These are phyloP conservation scores for Epichloe scottii DNA, from an alignment of 2,329 filamentous ascomycete species.

Conservation along the genomic window DNA sequence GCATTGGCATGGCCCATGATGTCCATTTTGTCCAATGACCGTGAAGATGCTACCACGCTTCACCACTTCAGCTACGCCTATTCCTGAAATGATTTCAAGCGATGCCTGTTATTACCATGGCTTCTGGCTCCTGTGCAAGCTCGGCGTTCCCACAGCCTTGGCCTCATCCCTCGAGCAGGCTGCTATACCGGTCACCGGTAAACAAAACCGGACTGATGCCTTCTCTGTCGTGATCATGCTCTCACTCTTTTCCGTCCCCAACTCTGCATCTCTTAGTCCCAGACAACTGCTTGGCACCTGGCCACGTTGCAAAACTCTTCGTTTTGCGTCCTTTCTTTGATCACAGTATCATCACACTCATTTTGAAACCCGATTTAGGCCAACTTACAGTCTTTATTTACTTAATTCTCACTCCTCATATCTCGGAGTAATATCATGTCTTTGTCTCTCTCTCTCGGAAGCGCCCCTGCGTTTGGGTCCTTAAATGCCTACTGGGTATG, in stretches of 20 bases:
- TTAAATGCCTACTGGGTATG: conserved; percentile 2
- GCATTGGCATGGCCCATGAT: conserved; percentile 5
- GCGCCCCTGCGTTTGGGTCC: conserved; percentile 4
- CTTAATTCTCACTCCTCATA: too few species aligned
- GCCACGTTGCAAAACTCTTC: conserved; percentile 21
- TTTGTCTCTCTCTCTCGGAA: conserved; percentile 7
- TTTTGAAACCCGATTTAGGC: conserved; percentile 18
- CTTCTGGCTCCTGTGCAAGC: neutral
- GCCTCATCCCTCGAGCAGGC: too few species aligned
- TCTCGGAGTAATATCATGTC: conserved; percentile 11
- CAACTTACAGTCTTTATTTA: conserved; percentile 17
- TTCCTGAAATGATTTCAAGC: conserved; percentile 15
- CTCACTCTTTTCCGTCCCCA: neutral
- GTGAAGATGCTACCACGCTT: conserved; percentile 5
- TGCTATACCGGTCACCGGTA: too few species aligned
- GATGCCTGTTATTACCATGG: neutral
- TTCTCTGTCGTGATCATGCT: conserved; percentile 13
- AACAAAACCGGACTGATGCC: conserved; percentile 1
- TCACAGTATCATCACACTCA: conserved; percentile 18
- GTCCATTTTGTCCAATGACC: neutral
- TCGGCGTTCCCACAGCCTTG: too few species aligned
- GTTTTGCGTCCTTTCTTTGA: conserved; percentile 29
- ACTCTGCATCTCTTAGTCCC: conserved; percentile 8
- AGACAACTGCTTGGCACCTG: conserved; percentile 18
- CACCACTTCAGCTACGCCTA: conserved; percentile 16